phyloP scores from a whole-genome alignment of 2,329 filamentous ascomycete species.

The Colletotrichum caudatum region DNA sequence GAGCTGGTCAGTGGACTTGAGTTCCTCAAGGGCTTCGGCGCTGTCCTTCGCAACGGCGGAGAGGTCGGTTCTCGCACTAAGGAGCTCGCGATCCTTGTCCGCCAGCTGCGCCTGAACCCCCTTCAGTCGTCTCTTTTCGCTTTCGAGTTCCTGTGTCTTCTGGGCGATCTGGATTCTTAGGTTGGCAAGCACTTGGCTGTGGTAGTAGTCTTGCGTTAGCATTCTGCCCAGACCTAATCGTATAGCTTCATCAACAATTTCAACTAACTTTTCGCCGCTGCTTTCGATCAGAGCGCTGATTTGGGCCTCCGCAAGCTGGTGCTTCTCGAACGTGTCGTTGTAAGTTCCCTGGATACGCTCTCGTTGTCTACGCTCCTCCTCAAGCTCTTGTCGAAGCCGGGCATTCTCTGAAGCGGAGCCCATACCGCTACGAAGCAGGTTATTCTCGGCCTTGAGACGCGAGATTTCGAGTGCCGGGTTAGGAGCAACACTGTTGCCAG shows the following conservation, averaged over 20 bases:
- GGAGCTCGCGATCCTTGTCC: constrained; percentile 67
- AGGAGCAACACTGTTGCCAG: constrained; percentile 54
- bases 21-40: constrained; percentile 65
- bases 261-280: constrained; percentile 66
- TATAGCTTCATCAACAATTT: constrained; percentile 42
- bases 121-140: constrained; percentile 48
- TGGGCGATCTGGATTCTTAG: constrained; percentile 63
- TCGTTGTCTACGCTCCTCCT: constrained; percentile 63
- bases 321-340: constrained; percentile 69
- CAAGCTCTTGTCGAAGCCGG: constrained; percentile 66
- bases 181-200: constrained; percentile 64
- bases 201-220: constrained; percentile 62
- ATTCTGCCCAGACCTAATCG: constrained; percentile 46
- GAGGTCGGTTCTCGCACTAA: constrained; percentile 65
- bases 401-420: constrained; percentile 66
- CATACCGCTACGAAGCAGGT: constrained; percentile 66
- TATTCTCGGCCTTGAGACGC: constrained; percentile 72
- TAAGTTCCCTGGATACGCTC: constrained; percentile 66
- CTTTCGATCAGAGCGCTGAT: constrained; percentile 66
- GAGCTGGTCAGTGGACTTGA: constrained; percentile 70
- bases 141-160: constrained; percentile 55
- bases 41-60: constrained; percentile 67
- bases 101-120: constrained; percentile 62
- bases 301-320: constrained; percentile 68
- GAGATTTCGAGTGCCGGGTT: constrained; percentile 66